Evolutionary conservation across 208 protist species (phyloP).

Genomic region (Trypanosoma avium): DNA sequence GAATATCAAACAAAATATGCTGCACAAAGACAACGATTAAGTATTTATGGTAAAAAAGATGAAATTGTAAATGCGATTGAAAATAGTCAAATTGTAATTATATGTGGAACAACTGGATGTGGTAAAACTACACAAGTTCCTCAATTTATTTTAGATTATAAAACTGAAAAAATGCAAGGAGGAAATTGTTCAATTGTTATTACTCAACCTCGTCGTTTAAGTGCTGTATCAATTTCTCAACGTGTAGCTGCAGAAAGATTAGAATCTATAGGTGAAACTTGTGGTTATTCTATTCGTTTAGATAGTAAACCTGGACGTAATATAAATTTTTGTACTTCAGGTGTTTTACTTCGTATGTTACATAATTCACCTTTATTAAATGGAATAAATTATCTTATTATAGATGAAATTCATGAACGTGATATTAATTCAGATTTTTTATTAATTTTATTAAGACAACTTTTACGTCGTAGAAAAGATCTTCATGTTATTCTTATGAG

Average conservation of each 20-base stretch:
- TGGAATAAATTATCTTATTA: conserved; percentile 97
- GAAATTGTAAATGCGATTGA: conserved; percentile 77
- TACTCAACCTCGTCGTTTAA: conserved; percentile 98
- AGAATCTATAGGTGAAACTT: conserved; percentile 93
- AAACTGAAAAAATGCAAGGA: conserved; percentile 54
- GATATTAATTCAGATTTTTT: conserved; percentile 99
- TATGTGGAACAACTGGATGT: conserved; percentile 96
- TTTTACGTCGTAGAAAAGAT: conserved; percentile 74
- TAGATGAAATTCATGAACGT: conserved; percentile 99
- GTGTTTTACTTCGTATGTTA: conserved; percentile 97
- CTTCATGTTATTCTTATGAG: conserved; percentile 98
- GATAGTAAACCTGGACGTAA: conserved; percentile 91
- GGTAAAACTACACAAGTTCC: conserved; percentile 97
- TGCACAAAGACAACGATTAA: conserved; percentile 55
- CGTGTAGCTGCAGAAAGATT: conserved; percentile 98
- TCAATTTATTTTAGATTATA: conserved; percentile 93
- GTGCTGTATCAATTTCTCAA: conserved; percentile 97
- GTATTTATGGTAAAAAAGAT: conserved; percentile 60
- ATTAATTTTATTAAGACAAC: conserved; percentile 96
- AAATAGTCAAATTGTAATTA: conserved; percentile 83
- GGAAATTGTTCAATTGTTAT: conserved; percentile 84
- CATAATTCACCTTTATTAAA: conserved; percentile 78
- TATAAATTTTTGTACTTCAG: conserved; percentile 99
- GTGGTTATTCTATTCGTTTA: conserved; percentile 99
- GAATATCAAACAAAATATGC: conserved; percentile 73